Evolutionary conservation across 768 basidiomycete species (phyloP).

Genomic region (Lactarius sanguifluus): DNA sequence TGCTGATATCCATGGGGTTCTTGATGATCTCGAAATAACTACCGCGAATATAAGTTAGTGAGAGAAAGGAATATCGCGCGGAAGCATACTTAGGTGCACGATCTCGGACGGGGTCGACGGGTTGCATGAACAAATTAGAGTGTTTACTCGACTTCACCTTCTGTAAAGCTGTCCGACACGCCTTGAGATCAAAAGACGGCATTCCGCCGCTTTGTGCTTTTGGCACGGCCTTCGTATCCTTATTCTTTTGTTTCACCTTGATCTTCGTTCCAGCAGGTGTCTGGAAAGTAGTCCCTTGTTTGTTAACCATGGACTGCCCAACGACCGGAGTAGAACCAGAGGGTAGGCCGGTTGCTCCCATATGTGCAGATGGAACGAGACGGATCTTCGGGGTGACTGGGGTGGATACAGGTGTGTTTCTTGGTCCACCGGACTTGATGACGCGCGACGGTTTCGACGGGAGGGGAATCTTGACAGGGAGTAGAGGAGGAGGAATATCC

Average conservation of each 20-base stretch:
- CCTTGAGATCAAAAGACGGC: constrained; percentile 70
- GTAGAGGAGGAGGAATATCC: constrained; percentile 58
- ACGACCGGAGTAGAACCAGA: constrained; percentile 31
- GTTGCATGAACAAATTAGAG: constrained; percentile 72
- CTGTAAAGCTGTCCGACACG: constrained; percentile 73
- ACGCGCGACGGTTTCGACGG: constrained; percentile 40
- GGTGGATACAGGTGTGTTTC: constrained; percentile 35
- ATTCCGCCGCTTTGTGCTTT: constrained; percentile 80
- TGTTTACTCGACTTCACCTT: constrained; percentile 77
- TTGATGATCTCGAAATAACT: constrained; percentile 92
- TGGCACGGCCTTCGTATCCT: constrained; percentile 48
- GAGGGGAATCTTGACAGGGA: constrained; percentile 50
- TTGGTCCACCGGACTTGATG: constrained; percentile 40
- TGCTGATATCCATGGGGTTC: constrained; percentile 92
- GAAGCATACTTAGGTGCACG: constrained; percentile 75
- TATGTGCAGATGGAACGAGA: constrained; percentile 36
- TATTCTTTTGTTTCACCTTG: constrained; percentile 30
- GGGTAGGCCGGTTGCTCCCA: constrained; percentile 35
- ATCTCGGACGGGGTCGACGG: constrained; percentile 96
- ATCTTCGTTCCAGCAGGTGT: constrained; percentile 19
- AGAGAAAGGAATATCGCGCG: constrained; percentile 16
- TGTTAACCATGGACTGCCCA: constrained; percentile 2
- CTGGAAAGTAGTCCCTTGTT: constrained; percentile 19
- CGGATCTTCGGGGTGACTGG: constrained; percentile 51
- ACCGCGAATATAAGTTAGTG: constrained; percentile 10